Base-by-base conservation (phyloP, 2,329 filamentous ascomycete species). In the Apiospora koreana region DNA sequence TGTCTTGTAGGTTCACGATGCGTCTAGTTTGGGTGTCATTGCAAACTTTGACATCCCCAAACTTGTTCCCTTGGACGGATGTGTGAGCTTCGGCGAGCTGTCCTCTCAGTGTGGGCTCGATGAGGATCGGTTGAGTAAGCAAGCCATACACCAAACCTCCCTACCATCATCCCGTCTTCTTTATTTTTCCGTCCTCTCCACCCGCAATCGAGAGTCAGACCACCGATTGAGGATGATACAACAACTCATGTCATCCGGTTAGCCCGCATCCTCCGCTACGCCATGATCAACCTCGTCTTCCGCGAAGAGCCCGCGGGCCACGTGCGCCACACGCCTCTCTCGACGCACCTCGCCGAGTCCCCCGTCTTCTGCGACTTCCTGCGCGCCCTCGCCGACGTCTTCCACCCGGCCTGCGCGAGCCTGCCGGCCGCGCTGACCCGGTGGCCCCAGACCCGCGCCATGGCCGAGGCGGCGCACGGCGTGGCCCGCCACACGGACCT, bases 201-300 rank as follows among this genome's bases (percentile, higher is more conserved):
- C n/a, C n/a, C n/a, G n/a, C n/a, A n/a, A n/a, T n/a, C n/a, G n/a
- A n/a, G n/a, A n/a, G n/a, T n/a, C n/a, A n/a, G n/a, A n/a, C n/a
- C n/a, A n/a, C n/a, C n/a, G n/a, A n/a, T n/a, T n/a, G n/a, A n/a
- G n/a, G n/a, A n/a, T n/a, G n/a, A n/a, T n/a, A n/a, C n/a, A n/a
- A n/a, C n/a, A n/a, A n/a, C n/a, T n/a, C n/a, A n/a, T n/a, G n/a
- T n/a, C n/a, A n/a, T n/a, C n/a, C n/a, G n/a, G n/a, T n/a, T 8
- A 66, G 64, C 64, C 23, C 64, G 64, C 16, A 43, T 66, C 38
- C 64, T 66, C 35, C 64, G 64, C 38, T 66, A 43, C 38, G 64
- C 38, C 35, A 66, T 66, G 64, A 66, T 66, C 42, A 66, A 66
- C 64, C 42, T 5, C 64, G 16, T 45, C n/a, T 66, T 66, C 64